A percentile compares a stretch with the other conserved stretches of the same genome.
Conservation (phyloP, 2,329 filamentous ascomycete genomes). For the Cercospora sp. region DNA sequence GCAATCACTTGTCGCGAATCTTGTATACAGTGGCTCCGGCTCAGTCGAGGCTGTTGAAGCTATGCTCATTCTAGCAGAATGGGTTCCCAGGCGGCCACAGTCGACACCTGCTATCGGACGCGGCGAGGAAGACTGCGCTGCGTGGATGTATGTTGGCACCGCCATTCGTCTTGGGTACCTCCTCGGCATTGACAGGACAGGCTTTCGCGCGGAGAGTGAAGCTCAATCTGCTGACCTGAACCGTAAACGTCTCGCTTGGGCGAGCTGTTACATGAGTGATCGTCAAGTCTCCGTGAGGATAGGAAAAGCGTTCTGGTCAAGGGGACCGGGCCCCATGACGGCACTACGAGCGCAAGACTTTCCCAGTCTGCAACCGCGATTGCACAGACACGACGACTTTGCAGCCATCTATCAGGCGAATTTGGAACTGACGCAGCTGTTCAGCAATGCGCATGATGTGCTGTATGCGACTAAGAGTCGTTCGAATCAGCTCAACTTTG, state of each 20-base stretch:
- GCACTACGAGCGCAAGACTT: constrained; percentile 37
- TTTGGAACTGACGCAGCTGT: constrained; percentile 38
- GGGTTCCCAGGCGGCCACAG: constrained; percentile 36
- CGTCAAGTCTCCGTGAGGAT: constrained; percentile 38
- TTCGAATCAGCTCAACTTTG: constrained; percentile 37
- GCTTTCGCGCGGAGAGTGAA: constrained; percentile 36
- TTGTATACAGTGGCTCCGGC: constrained; percentile 37
- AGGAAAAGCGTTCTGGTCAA: constrained; percentile 39
- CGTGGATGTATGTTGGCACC: constrained; percentile 40
- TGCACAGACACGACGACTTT: constrained; percentile 34
- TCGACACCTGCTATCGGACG: constrained; percentile 34
- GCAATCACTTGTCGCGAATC: constrained; percentile 36
- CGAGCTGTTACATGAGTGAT: constrained; percentile 39
- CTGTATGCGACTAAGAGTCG: constrained; percentile 38
- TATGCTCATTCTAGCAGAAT: constrained; percentile 38
- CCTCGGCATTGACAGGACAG: constrained; percentile 38
- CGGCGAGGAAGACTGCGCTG: constrained; percentile 39
- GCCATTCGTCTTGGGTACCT: constrained; percentile 39
- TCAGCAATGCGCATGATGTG: constrained; percentile 40
- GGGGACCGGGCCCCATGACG: constrained; percentile 39
- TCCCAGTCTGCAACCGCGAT: constrained; percentile 33
- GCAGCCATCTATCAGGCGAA: constrained; percentile 39
- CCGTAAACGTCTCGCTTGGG: constrained; percentile 38
- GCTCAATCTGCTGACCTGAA: constrained; percentile 34
- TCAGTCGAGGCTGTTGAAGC: constrained; percentile 39